Evolutionary conservation across 2,329 filamentous ascomycete genomes (phyloP).

Genomic region (Ophiobolus disseminans): DNA sequence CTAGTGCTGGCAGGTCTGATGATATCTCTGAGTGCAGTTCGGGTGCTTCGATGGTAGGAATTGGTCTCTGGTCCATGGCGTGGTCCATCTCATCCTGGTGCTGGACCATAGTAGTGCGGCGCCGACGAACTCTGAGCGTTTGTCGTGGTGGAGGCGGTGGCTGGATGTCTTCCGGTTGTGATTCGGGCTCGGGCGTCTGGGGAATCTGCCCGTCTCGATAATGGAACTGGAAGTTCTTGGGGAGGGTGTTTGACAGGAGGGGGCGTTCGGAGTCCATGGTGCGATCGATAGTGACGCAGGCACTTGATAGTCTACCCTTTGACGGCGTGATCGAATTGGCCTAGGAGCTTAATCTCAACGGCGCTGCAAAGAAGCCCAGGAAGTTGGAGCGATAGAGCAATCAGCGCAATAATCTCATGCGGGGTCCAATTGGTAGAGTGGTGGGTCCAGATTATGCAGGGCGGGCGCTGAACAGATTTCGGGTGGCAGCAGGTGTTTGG

Average conservation of each 20-base stretch:
- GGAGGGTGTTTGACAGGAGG: conserved; percentile 58
- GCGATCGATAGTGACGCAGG: conserved; percentile 5
- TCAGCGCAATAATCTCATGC: conserved; percentile 18
- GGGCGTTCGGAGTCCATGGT: conserved; percentile 53
- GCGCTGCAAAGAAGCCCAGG: conserved; percentile 35
- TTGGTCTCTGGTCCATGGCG: conserved; percentile 41
- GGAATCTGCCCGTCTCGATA: conserved; percentile 55
- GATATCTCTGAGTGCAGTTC: conserved; percentile 43
- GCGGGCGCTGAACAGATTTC: conserved; percentile 24
- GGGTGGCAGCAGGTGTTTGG: conserved; percentile 41
- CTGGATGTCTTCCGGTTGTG: conserved; percentile 42
- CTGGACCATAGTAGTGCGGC: conserved; percentile 47
- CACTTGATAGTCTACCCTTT: conserved; percentile 12
- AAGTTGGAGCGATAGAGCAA: conserved; percentile 16
- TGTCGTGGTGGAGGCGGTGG: conserved; percentile 56
- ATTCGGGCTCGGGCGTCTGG: conserved; percentile 55
- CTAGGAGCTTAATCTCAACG: conserved; percentile 24
- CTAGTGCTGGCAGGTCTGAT: conserved; percentile 32
- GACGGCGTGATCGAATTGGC: conserved; percentile 10
- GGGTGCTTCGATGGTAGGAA: conserved; percentile 60
- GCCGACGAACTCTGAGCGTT: conserved; percentile 57
- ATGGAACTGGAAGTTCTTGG: conserved; percentile 59
- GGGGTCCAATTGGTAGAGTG: conserved; percentile 20
- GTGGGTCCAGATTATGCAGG: conserved; percentile 34
- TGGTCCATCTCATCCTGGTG: conserved; percentile 34